Evolutionary conservation across 2,329 filamentous ascomycete species (phyloP).

Genomic region (Penicillium sp.): DNA sequence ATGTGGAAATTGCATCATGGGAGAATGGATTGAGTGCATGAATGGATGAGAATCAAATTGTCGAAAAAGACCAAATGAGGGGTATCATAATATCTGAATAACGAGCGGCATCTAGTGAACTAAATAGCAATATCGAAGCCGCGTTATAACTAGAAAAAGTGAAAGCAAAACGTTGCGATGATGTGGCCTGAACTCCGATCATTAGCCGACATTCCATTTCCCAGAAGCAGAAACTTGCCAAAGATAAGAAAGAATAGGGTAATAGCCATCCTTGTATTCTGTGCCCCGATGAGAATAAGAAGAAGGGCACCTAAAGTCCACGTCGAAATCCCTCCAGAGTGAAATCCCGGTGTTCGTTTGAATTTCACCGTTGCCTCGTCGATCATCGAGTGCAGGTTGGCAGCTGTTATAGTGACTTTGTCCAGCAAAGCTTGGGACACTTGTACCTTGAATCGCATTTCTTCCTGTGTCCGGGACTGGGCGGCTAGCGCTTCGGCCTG

Average conservation of each 20-base stretch:
- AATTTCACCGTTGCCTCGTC: constrained; percentile 34
- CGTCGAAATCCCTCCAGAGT: constrained; percentile 22
- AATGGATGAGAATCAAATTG: not conserved
- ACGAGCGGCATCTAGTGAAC: not conserved
- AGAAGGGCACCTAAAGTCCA: constrained; percentile 34
- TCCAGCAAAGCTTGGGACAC: constrained; percentile 39
- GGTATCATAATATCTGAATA: constrained; percentile 2
- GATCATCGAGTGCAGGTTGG: constrained; percentile 37
- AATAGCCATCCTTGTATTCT: constrained; percentile 29
- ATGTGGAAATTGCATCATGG: constrained; percentile 3
- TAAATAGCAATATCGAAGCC: constrained; percentile 5
- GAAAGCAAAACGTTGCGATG: constrained; percentile 8
- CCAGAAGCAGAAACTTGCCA: not conserved
- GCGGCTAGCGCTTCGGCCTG: constrained; percentile 37
- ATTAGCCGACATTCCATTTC: not conserved
- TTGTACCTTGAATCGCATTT: constrained; percentile 29
- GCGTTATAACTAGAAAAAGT: constrained; percentile 16
- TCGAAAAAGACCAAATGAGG: not conserved
- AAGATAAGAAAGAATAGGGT: constrained; percentile 5
- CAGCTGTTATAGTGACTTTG: constrained; percentile 30
- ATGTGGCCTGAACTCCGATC: not conserved
- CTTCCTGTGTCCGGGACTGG: constrained; percentile 33
- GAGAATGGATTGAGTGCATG: not conserved
- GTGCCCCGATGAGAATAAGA: constrained; percentile 26
- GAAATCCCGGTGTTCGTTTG: constrained; percentile 21